These are phyloP conservation scores for Kurtzmaniella quercitrusa DNA, from an alignment of 1,139 yeast genomes.

Conservation along the genomic window DNA sequence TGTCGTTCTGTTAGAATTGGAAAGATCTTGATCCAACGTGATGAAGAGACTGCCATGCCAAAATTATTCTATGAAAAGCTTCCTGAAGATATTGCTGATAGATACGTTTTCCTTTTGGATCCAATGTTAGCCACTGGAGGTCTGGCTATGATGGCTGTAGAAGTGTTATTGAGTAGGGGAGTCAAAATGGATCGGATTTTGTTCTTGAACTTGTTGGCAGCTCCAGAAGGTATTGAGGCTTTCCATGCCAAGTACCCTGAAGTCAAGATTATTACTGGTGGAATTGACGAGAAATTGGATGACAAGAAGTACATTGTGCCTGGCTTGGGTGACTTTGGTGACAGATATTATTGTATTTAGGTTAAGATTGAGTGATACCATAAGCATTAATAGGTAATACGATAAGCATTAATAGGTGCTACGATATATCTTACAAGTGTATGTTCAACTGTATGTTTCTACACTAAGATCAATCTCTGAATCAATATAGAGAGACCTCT, in stretches of 20 bases:
- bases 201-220: conserved; percentile 85
- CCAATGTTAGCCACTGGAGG: conserved; percentile 99
- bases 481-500: no score
- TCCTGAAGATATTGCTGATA: conserved; percentile 83
- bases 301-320: conserved; percentile 84
- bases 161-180: conserved; percentile 80
- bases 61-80: conserved; percentile 85
- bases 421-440: no score
- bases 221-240: conserved; percentile 86
- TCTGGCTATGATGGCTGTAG: conserved; percentile 95
- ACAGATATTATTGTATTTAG: conserved; percentile 88
- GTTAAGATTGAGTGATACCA: no score
- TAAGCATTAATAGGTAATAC: no score
- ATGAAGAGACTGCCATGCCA: conserved; percentile 79
- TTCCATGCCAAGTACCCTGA: conserved; percentile 78
- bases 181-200: conserved; percentile 83
- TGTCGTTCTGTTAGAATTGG: conserved; percentile 95
- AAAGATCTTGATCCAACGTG: conserved; percentile 92
- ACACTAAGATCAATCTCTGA: no score
- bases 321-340: conserved; percentile 97
- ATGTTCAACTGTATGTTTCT: no score
- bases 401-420: no score
- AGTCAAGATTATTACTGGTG: conserved; percentile 88
- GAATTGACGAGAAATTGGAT: conserved; percentile 80
- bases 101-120: conserved; percentile 87